Percentiles rank a stretch among this genome's conserved stretches.
Evolutionary conservation across 495 filamentous ascomycete species (phyloP).

Genomic region (Neurospora terricola): DNA sequence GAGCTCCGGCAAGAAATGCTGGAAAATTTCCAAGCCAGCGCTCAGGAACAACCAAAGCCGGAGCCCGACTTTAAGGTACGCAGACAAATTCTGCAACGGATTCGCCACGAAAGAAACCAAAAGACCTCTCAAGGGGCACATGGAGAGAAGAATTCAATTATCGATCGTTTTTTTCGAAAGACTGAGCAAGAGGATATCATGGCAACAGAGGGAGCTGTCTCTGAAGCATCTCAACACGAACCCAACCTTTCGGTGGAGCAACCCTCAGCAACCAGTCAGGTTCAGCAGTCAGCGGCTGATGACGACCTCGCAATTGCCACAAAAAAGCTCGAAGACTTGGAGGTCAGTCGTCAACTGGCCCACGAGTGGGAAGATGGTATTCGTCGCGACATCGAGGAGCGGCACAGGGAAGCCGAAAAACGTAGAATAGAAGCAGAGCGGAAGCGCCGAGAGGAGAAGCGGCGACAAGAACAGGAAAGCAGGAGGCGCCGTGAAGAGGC

Average conservation of each 20-base stretch:
- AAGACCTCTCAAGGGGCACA: not conserved
- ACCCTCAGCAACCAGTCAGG: not conserved
- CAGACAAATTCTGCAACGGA: not conserved
- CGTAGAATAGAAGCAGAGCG: slow-evolving; percentile 4
- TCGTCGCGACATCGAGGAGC: slow-evolving; percentile 2
- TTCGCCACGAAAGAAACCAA: not conserved
- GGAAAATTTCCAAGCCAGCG: not conserved
- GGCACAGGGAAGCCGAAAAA: not conserved
- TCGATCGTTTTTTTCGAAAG: not conserved
- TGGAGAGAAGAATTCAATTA: not conserved
- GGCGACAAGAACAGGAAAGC: slow-evolving; percentile 10
- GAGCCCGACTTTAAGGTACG: not conserved
- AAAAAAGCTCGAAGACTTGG: slow-evolving; percentile 8
- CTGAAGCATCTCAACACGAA: not conserved
- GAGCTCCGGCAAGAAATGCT: slow-evolving; percentile 6
- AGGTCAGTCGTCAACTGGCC: slow-evolving; percentile 10
- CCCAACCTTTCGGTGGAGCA: not conserved
- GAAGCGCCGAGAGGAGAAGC: slow-evolving; percentile 12
- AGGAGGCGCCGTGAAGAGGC: not conserved
- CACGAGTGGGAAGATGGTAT: slow-evolving; percentile 5
- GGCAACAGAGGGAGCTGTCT: not conserved
- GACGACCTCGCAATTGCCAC: slow-evolving; percentile 8
- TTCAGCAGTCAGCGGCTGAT: not conserved
- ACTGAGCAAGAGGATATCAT: not conserved
- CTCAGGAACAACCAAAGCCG: not conserved